Percentiles rank a stretch among this genome's conserved stretches.
Evolutionary conservation across 805 yeast species (phyloP).

Genomic region (Saccharomycopsis schoenii): DNA sequence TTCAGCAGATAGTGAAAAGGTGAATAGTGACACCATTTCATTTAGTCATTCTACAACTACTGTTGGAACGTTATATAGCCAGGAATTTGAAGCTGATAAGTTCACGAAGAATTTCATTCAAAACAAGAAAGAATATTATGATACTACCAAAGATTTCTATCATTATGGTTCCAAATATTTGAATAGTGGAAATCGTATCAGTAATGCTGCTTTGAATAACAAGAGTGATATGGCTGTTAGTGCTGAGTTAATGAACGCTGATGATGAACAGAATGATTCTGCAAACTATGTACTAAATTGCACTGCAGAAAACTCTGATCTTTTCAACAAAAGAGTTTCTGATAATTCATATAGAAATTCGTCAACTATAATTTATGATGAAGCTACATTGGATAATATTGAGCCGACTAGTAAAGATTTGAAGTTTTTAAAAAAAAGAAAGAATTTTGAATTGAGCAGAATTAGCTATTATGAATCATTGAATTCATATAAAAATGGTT

Average conservation of each 20-base stretch:
- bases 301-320: background rate
- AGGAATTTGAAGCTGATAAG: background rate
- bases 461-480: conserved; percentile 37
- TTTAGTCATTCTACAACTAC: background rate
- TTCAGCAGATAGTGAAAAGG: background rate
- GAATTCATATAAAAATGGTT: conserved; percentile 23
- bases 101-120: background rate
- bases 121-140: background rate
- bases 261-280: background rate
- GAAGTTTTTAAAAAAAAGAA: conserved; percentile 29
- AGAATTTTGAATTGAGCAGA: conserved; percentile 34
- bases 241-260: background rate
- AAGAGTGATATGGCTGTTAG: background rate
- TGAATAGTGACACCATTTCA: background rate
- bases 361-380: background rate
- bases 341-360: background rate
- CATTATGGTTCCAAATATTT: background rate
- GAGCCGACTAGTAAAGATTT: conserved; percentile 24
- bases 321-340: background rate
- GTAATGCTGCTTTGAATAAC: background rate
- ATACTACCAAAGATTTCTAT: background rate
- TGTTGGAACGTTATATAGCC: background rate
- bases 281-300: background rate
- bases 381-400: background rate
- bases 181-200: background rate